Conservation (phyloP, 1,284 basidiomycete genomes). For the Polyporus tsugae region DNA sequence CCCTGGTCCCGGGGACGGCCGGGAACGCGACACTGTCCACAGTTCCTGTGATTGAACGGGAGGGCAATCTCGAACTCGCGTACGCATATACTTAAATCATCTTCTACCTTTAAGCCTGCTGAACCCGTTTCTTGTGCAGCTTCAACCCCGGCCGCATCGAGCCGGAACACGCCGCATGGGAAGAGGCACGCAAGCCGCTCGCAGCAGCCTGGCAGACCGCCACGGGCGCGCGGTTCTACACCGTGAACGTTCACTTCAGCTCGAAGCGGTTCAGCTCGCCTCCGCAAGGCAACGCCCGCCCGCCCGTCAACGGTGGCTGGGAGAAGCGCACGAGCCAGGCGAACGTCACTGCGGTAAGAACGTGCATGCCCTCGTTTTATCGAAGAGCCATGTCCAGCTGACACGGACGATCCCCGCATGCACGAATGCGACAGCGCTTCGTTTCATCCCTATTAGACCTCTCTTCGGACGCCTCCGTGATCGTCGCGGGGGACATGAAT, state of each 20-base stretch:
- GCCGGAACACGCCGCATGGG: constrained; percentile 64
- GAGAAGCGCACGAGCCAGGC: constrained; percentile 60
- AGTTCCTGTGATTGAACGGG: constrained; percentile 28
- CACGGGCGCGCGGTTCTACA: constrained; percentile 58
- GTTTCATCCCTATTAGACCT: constrained; percentile 53
- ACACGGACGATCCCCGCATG: background rate
- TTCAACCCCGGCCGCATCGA: constrained; percentile 72
- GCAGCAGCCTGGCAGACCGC: constrained; percentile 64
- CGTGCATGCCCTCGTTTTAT: constrained; percentile 29
- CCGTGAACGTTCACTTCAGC: constrained; percentile 67
- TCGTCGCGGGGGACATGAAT: constrained; percentile 72
- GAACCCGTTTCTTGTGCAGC: constrained; percentile 40
- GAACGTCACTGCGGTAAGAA: constrained; percentile 52
- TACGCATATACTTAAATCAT: background rate
- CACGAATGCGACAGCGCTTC: constrained; percentile 51
- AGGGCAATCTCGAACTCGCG: constrained; percentile 33
- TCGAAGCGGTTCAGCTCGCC: constrained; percentile 67
- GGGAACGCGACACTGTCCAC: constrained; percentile 39
- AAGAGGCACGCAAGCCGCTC: constrained; percentile 67
- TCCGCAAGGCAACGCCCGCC: constrained; percentile 62
- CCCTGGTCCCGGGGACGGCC: constrained; percentile 35
- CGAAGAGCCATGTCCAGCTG: background rate
- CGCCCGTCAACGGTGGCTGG: constrained; percentile 64
- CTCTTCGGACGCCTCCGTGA: constrained; percentile 57
- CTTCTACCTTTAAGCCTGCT: background rate